These are phyloP conservation scores for Plasmodium chabaudi DNA, from an alignment of 169 alveolate genomes.

Conservation along the genomic window DNA sequence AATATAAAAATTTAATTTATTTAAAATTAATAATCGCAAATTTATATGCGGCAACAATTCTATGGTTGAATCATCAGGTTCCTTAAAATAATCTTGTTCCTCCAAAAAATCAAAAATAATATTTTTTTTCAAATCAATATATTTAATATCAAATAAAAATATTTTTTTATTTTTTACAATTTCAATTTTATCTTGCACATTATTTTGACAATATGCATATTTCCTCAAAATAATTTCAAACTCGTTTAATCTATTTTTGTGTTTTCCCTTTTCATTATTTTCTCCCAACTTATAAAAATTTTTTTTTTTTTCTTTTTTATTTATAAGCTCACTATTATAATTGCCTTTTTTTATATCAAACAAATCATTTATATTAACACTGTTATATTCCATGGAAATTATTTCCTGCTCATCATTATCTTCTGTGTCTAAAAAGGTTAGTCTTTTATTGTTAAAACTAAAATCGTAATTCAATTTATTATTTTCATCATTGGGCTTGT, in stretches of 20 bases:
- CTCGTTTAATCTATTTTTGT: slow-evolving; percentile 16
- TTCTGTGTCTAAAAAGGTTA: slow-evolving; percentile 58
- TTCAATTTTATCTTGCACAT: slow-evolving; percentile 29
- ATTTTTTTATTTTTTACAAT: slow-evolving; percentile 39
- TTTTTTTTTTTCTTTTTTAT: background rate
- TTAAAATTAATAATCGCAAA: slow-evolving; percentile 39
- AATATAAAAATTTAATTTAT: slow-evolving; percentile 46
- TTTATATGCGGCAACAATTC: slow-evolving; percentile 37
- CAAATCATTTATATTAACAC: slow-evolving; percentile 23
- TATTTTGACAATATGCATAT: slow-evolving; percentile 62
- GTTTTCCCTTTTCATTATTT: background rate
- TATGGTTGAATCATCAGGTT: slow-evolving; percentile 45
- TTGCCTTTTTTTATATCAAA: slow-evolving; percentile 4
- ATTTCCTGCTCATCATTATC: slow-evolving; percentile 58
- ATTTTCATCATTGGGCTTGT: background rate
- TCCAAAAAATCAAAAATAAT: slow-evolving; percentile 67
- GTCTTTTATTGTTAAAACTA: slow-evolving; percentile 32
- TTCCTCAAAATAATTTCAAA: slow-evolving; percentile 71
- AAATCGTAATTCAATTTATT: slow-evolving; percentile 11
- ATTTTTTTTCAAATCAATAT: slow-evolving; percentile 55
- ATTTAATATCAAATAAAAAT: slow-evolving; percentile 20
- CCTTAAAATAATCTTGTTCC: slow-evolving; percentile 45
- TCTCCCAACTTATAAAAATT: background rate
- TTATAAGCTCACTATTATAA: background rate
- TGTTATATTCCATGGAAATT: slow-evolving; percentile 48